These are phyloP conservation scores for Prunus dulcis DNA, from an alignment of 306 rosid genomes.

Conservation along the genomic window DNA sequence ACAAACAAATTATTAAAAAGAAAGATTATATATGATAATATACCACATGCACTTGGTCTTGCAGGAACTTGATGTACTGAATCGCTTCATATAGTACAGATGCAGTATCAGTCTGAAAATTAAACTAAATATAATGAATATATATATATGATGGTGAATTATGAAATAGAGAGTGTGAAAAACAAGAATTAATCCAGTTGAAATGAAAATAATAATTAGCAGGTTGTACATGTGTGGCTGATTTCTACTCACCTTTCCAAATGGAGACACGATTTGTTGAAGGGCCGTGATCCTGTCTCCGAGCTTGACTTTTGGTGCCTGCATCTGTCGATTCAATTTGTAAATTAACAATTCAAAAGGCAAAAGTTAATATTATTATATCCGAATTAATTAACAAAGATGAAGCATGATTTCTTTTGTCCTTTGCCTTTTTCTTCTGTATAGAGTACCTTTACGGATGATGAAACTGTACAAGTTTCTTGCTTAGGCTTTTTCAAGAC, in stretches of 20 bases:
- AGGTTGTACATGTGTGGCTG: slow-evolving; percentile 14
- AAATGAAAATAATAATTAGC: not conserved
- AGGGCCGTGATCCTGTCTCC: slow-evolving; percentile 81
- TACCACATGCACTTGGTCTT: slow-evolving; percentile 84
- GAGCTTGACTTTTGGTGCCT: slow-evolving; percentile 92
- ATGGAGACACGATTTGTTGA: slow-evolving; percentile 98
- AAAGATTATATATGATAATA: not conserved
- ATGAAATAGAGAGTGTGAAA: not conserved
- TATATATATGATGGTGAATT: not conserved
- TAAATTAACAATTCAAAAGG: not conserved
- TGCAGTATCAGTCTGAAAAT: slow-evolving; percentile 89
- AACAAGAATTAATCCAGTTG: not conserved
- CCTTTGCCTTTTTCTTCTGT: not conserved
- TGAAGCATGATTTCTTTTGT: not conserved
- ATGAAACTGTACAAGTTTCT: slow-evolving; percentile 38
- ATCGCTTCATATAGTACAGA: slow-evolving; percentile 90
- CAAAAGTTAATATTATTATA: not conserved
- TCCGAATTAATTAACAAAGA: not conserved
- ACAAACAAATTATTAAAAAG: not conserved
- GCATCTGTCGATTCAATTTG: slow-evolving; percentile 38
- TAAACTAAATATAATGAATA: not conserved
- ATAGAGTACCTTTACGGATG: slow-evolving; percentile 63
- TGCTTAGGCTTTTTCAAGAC: slow-evolving; percentile 66
- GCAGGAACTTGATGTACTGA: slow-evolving; percentile 79
- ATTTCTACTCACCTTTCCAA: slow-evolving; percentile 73